These are phyloP conservation scores for Polymyxa betae DNA, from an alignment of 208 protist genomes.

Conservation along the genomic window DNA sequence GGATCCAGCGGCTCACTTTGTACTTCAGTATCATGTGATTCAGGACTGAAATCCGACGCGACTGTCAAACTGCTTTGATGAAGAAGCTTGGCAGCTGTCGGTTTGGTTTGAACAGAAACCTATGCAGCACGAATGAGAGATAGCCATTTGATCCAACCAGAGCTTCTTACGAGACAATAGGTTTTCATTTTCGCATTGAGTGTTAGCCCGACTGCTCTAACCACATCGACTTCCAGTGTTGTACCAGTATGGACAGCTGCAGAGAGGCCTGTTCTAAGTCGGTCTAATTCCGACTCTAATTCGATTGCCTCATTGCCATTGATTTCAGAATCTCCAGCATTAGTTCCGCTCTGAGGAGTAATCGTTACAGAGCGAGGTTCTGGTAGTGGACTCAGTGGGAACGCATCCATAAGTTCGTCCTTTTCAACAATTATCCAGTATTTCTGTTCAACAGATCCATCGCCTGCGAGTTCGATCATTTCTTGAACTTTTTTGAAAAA, in stretches of 20 bases:
- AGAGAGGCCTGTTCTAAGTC: neutral
- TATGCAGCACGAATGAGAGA: neutral
- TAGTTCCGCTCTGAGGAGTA: too few species aligned
- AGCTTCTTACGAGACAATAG: neutral
- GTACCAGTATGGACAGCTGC: slow-evolving; percentile 4
- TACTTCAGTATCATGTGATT: neutral
- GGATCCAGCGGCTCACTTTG: neutral
- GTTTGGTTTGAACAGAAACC: neutral
- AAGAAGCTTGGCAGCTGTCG: neutral
- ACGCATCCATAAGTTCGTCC: neutral
- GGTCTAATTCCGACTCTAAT: neutral
- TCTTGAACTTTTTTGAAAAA: neutral
- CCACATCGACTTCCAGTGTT: neutral
- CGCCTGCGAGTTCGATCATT: neutral
- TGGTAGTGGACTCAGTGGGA: neutral
- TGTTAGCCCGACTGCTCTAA: neutral
- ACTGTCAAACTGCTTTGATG: neutral
- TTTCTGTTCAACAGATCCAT: neutral
- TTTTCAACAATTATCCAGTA: neutral
- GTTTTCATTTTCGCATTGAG: neutral
- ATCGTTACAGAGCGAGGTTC: too few species aligned
- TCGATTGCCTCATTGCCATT: neutral
- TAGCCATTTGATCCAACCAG: neutral
- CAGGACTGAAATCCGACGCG: neutral
- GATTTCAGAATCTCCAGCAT: neutral